Percentiles rank a stretch among this genome's conserved stretches.
Evolutionary conservation across 2,329 filamentous ascomycete species (phyloP).

Genomic region (Blastomyces gilchristii): DNA sequence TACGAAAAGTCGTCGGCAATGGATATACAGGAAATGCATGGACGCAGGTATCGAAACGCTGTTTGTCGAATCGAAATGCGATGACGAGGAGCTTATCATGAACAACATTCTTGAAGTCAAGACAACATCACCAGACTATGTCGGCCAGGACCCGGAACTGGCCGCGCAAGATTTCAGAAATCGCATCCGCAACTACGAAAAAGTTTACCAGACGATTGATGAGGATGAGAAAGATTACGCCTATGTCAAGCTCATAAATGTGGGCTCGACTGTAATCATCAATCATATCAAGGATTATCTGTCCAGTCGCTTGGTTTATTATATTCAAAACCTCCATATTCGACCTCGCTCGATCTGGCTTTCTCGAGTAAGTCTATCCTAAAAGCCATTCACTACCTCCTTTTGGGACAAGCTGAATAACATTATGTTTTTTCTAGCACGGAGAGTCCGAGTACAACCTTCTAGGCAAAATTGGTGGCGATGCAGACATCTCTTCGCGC

Average conservation of each 20-base stretch:
- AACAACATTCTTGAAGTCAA: constrained; percentile 97
- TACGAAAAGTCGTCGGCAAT: constrained; percentile 76
- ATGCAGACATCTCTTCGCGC: constrained; percentile 73
- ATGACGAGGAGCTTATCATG: constrained; percentile 94
- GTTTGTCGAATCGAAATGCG: constrained; percentile 95
- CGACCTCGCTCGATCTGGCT: constrained; percentile 94
- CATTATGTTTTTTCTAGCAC: constrained; percentile 47
- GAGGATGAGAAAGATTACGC: constrained; percentile 79
- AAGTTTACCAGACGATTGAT: constrained; percentile 88
- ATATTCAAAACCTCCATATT: constrained; percentile 97
- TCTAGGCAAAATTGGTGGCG: constrained; percentile 81
- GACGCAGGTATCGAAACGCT: constrained; percentile 75
- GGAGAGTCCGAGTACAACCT: constrained; percentile 92
- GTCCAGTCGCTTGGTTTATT: constrained; percentile 93
- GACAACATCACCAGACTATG: constrained; percentile 89
- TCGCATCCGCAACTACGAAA: constrained; percentile 93
- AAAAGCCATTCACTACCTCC: background rate
- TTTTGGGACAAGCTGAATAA: constrained; percentile 11
- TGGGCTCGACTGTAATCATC: constrained; percentile 93
- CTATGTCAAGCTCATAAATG: constrained; percentile 95
- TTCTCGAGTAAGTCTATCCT: constrained; percentile 57
- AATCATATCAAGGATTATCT: constrained; percentile 96
- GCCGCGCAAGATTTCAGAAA: constrained; percentile 88
- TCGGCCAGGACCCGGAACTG: constrained; percentile 82
- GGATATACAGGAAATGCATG: constrained; percentile 75